Percentiles rank a stretch among this genome's conserved stretches.
Evolutionary conservation across 1,284 basidiomycete species (phyloP).

Genomic region (Abortiporus biennis): DNA sequence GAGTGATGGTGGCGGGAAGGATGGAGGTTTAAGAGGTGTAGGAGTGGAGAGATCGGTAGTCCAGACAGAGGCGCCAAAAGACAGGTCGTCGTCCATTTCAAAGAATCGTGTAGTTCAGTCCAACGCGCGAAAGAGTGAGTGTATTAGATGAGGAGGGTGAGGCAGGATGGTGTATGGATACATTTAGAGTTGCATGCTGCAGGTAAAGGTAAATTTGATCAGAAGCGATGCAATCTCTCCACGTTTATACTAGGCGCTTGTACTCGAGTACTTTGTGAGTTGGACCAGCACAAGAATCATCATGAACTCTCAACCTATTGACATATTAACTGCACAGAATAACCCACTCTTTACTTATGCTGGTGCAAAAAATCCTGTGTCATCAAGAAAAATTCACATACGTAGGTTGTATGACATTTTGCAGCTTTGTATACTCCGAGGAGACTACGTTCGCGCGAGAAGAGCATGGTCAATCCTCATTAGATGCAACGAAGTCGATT

Average conservation of each 20-base stretch:
- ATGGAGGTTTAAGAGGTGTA: constrained; percentile 17
- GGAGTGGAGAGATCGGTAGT: constrained; percentile 38
- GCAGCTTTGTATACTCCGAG: constrained; percentile 65
- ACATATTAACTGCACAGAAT: constrained; percentile 27
- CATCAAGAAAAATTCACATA: constrained; percentile 62
- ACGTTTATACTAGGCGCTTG: no score
- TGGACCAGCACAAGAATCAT: background rate
- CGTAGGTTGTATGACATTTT: constrained; percentile 70
- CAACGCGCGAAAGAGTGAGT: no score
- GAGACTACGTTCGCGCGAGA: constrained; percentile 60
- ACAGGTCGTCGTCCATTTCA: constrained; percentile 63
- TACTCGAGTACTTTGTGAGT: no score
- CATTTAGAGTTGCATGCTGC: background rate
- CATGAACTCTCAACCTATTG: background rate
- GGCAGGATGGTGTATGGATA: background rate
- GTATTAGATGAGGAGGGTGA: background rate
- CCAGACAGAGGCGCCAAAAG: constrained; percentile 71
- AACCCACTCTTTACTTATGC: constrained; percentile 53
- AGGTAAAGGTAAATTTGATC: background rate
- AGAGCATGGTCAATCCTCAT: constrained; percentile 77
- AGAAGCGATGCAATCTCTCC: no score
- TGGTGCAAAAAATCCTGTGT: constrained; percentile 36
- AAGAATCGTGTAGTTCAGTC: background rate
- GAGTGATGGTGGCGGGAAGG: constrained; percentile 14
- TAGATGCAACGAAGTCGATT: constrained; percentile 80